Conservation (phyloP, 257 asterid species). For the Solanum pinnatisectum region DNA sequence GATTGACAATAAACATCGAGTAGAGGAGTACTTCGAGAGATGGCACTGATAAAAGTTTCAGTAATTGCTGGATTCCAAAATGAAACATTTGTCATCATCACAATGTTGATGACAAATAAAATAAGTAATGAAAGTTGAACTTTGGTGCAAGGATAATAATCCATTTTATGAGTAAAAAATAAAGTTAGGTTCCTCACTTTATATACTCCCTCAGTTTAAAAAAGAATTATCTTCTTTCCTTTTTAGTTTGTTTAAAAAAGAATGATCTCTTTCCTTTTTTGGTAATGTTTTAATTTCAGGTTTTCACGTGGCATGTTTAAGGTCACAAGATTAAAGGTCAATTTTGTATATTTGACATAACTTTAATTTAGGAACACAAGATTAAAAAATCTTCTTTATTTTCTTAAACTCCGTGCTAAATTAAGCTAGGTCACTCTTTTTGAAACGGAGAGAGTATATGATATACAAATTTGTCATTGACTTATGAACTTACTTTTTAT, state of each 20-base stretch:
- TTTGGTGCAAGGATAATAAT: background rate
- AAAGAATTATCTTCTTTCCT: accelerated
- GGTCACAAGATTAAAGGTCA: too few relatives aligned
- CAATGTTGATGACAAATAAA: background rate
- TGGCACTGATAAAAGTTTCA: background rate
- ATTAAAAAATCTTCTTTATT: too few relatives aligned
- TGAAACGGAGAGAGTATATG: too few relatives aligned
- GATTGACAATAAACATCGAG: background rate
- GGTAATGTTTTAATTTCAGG: too few relatives aligned
- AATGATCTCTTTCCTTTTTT: too few relatives aligned
- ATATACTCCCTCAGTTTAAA: background rate
- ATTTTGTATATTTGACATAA: too few relatives aligned
- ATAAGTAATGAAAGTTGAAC: background rate
- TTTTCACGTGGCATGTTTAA: too few relatives aligned
- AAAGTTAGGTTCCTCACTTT: background rate
- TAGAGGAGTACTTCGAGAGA: background rate
- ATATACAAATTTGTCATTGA: background rate
- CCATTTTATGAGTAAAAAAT: background rate
- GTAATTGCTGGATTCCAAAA: background rate
- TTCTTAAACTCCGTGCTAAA: too few relatives aligned
- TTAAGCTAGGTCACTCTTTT: too few relatives aligned
- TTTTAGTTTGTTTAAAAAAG: too few relatives aligned
- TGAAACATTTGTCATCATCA: background rate
- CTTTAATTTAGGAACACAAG: too few relatives aligned
- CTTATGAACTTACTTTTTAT: too few relatives aligned